Conservation (phyloP, 83 land plant genomes). For the Picea abies region DNA sequence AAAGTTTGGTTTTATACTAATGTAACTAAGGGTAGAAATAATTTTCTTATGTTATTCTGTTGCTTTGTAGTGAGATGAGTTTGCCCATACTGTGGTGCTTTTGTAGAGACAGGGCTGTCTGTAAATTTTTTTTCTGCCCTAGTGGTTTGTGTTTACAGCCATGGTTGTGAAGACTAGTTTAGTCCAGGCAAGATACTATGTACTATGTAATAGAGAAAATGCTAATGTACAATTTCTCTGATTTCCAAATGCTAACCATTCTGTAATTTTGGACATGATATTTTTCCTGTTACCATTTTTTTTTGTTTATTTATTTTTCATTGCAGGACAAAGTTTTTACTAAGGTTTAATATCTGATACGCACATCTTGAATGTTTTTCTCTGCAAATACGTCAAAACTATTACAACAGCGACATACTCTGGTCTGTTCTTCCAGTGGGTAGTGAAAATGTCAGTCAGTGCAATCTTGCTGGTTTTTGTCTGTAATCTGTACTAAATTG, state of each 20-base stretch:
- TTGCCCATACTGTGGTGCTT: background rate
- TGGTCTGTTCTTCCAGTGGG: background rate
- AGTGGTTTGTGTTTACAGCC: background rate
- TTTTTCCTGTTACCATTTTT: background rate
- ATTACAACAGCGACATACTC: background rate
- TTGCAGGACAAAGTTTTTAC: too few species aligned
- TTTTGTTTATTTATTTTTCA: too few species aligned
- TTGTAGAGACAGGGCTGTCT: background rate
- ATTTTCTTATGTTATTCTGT: background rate
- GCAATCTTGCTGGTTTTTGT: background rate
- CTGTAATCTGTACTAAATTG: background rate
- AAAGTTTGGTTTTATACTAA: background rate
- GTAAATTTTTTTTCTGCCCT: background rate
- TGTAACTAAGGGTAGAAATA: background rate
- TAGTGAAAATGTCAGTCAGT: background rate
- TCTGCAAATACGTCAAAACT: background rate
- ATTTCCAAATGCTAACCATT: background rate
- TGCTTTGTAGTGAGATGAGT: background rate
- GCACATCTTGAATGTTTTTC: background rate
- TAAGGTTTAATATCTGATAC: too few species aligned
- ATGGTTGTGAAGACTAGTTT: background rate
- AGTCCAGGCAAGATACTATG: conserved; percentile 2
- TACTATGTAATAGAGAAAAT: background rate
- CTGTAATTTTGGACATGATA: background rate
- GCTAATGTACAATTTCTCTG: background rate